These are phyloP conservation scores for Solanum tarapatanum DNA, from an alignment of 257 asterid genomes.

Conservation along the genomic window DNA sequence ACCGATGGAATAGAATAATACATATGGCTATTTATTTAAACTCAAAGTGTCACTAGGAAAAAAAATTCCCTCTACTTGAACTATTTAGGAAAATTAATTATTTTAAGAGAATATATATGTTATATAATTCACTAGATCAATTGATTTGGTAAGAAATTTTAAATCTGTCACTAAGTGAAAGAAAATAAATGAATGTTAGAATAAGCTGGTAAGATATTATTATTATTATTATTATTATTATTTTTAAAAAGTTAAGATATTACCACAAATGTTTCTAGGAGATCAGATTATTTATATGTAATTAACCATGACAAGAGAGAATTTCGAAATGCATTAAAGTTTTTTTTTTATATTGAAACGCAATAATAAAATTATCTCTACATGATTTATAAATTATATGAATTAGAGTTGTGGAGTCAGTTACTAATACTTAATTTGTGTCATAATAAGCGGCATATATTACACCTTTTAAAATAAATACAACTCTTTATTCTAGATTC, in stretches of 20 bases:
- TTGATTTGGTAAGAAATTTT: background rate
- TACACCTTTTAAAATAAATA: accelerated
- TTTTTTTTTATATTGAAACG: background rate
- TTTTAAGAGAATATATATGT: background rate
- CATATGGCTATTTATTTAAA: background rate
- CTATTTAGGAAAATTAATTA: background rate
- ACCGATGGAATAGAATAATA: background rate
- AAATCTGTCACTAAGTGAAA: background rate
- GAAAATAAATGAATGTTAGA: background rate
- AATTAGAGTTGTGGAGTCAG: accelerated
- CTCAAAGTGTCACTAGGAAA: background rate
- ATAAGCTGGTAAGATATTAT: background rate
- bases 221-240: no score
- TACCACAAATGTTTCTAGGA: background rate
- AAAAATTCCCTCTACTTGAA: background rate
- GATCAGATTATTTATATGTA: background rate
- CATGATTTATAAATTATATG: background rate
- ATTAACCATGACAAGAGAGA: background rate
- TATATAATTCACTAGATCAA: background rate
- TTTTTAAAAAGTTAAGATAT: background rate
- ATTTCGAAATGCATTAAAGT: background rate
- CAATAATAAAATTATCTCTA: background rate
- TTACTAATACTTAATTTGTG: no score
- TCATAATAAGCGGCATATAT: accelerated
- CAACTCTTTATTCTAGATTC: accelerated